These are phyloP conservation scores for Penicillium chermesinum DNA, from an alignment of 495 filamentous ascomycete genomes.

Conservation along the genomic window DNA sequence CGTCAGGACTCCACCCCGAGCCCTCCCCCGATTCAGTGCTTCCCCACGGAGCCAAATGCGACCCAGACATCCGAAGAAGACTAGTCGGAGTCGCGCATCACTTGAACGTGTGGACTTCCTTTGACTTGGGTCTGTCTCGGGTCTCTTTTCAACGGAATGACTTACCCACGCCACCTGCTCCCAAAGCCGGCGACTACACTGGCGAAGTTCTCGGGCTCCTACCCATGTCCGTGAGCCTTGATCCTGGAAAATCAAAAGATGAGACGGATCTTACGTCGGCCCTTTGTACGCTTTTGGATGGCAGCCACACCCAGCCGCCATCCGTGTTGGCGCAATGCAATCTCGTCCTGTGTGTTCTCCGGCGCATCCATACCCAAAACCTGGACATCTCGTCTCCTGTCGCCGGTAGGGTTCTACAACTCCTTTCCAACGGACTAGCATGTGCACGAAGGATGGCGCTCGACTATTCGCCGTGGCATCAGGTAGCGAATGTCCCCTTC, in stretches of 20 bases:
- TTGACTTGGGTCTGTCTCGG: constrained; percentile 46
- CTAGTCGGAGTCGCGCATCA: constrained; percentile 41
- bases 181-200: constrained; percentile 29
- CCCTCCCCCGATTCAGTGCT: constrained; percentile 12
- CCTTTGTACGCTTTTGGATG: constrained; percentile 19
- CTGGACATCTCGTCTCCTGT: constrained; percentile 23
- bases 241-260: constrained; percentile 24
- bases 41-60: constrained; percentile 11
- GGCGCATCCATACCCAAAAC: constrained; percentile 41
- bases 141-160: constrained; percentile 31
- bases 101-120: constrained; percentile 43
- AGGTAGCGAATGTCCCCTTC: constrained; percentile 48
- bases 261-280: constrained; percentile 27
- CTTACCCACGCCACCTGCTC: constrained; percentile 13
- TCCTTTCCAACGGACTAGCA: constrained; percentile 23
- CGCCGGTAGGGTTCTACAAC: constrained; percentile 21
- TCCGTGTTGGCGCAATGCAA: constrained; percentile 43
- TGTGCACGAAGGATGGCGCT: constrained; percentile 31
- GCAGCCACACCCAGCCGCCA: constrained; percentile 30
- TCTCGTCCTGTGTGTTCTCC: constrained; percentile 42
- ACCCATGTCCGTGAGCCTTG: constrained; percentile 31
- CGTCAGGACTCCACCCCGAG: constrained; percentile 42
- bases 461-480: constrained; percentile 45
- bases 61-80: constrained; percentile 31
- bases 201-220: constrained; percentile 34